phyloP scores from a whole-genome alignment of 1,284 basidiomycete species.

The Termitomyces sp. region DNA sequence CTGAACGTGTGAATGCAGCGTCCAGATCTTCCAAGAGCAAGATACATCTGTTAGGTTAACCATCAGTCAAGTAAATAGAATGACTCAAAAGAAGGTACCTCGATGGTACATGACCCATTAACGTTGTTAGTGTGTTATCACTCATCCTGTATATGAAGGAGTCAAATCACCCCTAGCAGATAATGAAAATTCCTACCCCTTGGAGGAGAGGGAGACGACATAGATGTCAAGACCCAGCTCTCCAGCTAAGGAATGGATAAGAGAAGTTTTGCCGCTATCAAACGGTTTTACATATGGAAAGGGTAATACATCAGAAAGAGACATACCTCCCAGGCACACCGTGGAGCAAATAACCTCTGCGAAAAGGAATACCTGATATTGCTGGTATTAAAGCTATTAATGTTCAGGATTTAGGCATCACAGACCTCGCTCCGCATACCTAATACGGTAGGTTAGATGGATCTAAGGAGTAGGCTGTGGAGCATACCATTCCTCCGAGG shows the following conservation, averaged over 20 bases:
- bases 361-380: constrained; percentile 72
- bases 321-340: constrained; percentile 78
- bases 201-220: constrained; percentile 78
- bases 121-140: constrained; percentile 75
- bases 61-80: constrained; percentile 7
- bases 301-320: constrained; percentile 5
- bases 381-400: constrained; percentile 2
- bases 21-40: constrained; percentile 85
- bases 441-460: constrained; percentile 24
- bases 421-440: constrained; percentile 81
- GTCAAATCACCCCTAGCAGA: constrained; percentile 2
- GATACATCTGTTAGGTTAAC: constrained; percentile 57
- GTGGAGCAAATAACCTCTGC: constrained; percentile 77
- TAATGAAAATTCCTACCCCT: constrained; percentile 49
- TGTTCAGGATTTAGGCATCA: constrained; percentile 18
- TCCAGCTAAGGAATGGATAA: constrained; percentile 82
- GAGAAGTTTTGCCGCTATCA: constrained; percentile 72
- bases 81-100: constrained; percentile 40
- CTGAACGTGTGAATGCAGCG: constrained; percentile 79
- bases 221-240: constrained; percentile 87
- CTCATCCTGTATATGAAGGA: constrained; percentile 57
- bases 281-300: constrained; percentile 15
- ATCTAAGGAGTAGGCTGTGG: constrained; percentile 5
- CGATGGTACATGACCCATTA: constrained; percentile 81
- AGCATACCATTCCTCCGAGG: constrained; percentile 76